These are phyloP conservation scores for Pythium dissotocum DNA, from an alignment of 352 stramenopile species.

Conservation along the genomic window DNA sequence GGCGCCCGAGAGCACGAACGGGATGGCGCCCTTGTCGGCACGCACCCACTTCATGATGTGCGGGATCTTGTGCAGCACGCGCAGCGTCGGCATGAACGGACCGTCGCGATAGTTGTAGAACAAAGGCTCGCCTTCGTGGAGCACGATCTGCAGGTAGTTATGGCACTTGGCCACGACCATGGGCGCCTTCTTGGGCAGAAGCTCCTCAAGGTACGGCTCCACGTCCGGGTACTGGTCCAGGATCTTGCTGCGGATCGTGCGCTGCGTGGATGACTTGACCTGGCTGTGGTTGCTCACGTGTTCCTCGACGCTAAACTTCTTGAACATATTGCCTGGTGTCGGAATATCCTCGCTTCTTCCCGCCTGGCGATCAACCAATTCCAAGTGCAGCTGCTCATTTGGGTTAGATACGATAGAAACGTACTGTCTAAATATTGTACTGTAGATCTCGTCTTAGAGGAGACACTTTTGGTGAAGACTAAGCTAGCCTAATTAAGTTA, in stretches of 20 bases:
- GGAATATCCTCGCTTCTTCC: background rate
- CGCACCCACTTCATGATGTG: constrained; percentile 93
- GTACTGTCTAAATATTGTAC: background rate
- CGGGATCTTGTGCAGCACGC: constrained; percentile 94
- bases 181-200: constrained; percentile 95
- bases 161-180: constrained; percentile 90
- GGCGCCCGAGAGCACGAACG: constrained; percentile 96
- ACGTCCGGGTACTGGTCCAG: constrained; percentile 92
- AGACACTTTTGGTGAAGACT: background rate
- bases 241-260: constrained; percentile 94
- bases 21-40: constrained; percentile 98
- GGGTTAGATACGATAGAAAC: background rate
- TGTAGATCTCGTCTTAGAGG: background rate
- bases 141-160: constrained; percentile 90
- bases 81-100: constrained; percentile 96
- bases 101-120: constrained; percentile 97
- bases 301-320: constrained; percentile 93
- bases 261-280: constrained; percentile 97
- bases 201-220: constrained; percentile 83
- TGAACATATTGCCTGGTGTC: constrained; percentile 83
- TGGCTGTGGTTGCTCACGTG: constrained; percentile 96
- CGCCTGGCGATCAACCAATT: background rate
- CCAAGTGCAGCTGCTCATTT: background rate
- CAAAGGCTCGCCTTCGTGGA: constrained; percentile 89
- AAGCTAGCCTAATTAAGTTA: background rate